phyloP scores from a whole-genome alignment of 1,284 basidiomycete species.

The Malassezia obtusa region DNA sequence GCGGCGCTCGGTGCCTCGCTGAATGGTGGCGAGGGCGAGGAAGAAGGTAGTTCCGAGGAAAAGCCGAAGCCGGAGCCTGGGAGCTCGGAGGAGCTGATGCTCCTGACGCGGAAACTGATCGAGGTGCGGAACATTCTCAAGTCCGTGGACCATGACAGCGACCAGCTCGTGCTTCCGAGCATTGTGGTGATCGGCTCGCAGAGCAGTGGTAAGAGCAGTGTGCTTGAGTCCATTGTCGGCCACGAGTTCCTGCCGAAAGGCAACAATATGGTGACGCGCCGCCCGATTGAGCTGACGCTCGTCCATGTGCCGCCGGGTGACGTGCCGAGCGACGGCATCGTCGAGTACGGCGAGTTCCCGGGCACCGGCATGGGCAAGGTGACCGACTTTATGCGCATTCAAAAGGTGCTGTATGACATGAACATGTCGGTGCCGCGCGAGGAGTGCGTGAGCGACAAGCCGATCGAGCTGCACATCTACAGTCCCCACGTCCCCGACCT shows the following conservation, averaged over 20 bases:
- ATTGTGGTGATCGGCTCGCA: constrained; percentile 98
- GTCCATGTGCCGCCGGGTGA: constrained; percentile 61
- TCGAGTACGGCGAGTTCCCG: constrained; percentile 89
- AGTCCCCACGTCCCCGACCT: constrained; percentile 92
- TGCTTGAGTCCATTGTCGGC: constrained; percentile 92
- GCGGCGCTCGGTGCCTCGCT: constrained; percentile 16
- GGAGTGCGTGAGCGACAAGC: constrained; percentile 83
- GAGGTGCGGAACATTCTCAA: constrained; percentile 88
- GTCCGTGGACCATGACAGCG: constrained; percentile 76
- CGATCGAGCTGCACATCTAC: constrained; percentile 92
- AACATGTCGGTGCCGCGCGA: constrained; percentile 82
- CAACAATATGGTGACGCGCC: constrained; percentile 97
- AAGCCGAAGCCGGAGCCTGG: constrained; percentile 1
- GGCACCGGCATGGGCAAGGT: constrained; percentile 76
- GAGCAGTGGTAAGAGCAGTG: constrained; percentile 93
- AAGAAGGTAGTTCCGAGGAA: constrained; percentile 6
- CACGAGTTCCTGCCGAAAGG: constrained; percentile 98
- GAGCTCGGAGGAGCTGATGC: constrained; percentile 58
- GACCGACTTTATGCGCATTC: constrained; percentile 77
- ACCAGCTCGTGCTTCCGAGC: constrained; percentile 77
- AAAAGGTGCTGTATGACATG: constrained; percentile 83
- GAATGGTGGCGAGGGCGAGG: constrained; percentile 4
- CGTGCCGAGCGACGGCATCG: constrained; percentile 52
- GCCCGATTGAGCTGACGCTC: constrained; percentile 93
- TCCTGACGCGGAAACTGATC: constrained; percentile 87